Evolutionary conservation across 257 asterid species (phyloP), one percentile per base, ranked within the genome.

Genomic region (Nicotiana knightiana): DNA sequence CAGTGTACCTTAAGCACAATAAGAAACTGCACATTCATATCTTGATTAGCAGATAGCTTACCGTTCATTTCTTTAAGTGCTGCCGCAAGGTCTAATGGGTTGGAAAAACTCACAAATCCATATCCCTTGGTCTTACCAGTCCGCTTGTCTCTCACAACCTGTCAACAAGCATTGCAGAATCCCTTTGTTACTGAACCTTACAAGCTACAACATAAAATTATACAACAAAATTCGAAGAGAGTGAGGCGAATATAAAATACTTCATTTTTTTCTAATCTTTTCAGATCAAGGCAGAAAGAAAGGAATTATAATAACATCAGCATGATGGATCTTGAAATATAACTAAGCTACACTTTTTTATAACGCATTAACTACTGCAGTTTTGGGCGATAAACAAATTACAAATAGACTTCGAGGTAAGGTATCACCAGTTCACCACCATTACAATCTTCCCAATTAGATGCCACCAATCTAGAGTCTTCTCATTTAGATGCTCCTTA

Each of bases 121-220:
- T 90, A 96, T 82, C 99, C 99, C 85, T 89, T 93, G 43, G 99
- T 96, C 86, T 96, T 96, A 77, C 99, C 99, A 51, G 99, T 96
- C 64, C 98, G 91, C 90, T 96, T 94, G 84, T 96, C 99, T 82
- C 99, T 88, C 82, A 96, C 94, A 86, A 96, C 99, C 98, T 96
- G 83, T 62, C 79, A 67, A 58, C 86, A 88, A 33, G 65, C 43
- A 66, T 70, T 13, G 12, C 43, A 37, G 65, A 18, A 67, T 12
- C 48, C n/a, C 53, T 26, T 63, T 15, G 37, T 17, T 48, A 71
- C 78, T 11, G 78, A 71, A 71, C 21, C 61, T 21, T 71, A 57
- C 16, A 48, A 26, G 79, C 13, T 26, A 48, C 62, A 73, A 30
- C 26, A 26, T 51, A 73, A 15, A 48, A 6, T 73, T 5, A 46